phyloP scores from a whole-genome alignment of 441 rosid genomes.

The Pelargonium fulgidum region DNA sequence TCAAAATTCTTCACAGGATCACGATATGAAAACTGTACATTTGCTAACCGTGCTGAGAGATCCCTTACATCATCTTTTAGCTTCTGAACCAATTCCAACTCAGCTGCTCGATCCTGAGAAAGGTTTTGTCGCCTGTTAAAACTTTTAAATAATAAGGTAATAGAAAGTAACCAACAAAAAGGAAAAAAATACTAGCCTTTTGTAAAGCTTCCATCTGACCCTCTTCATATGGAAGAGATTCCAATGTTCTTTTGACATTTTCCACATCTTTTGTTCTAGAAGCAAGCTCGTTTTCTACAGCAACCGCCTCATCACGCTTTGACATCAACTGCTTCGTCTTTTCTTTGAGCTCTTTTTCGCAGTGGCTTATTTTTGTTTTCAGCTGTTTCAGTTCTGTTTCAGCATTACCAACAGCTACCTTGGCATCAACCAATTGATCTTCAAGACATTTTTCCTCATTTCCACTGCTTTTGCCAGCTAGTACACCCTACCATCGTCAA shows the following conservation, averaged over 20 bases:
- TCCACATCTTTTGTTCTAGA: constrained; percentile 63
- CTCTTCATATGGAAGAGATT: constrained; percentile 59
- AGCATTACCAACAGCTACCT: constrained; percentile 77
- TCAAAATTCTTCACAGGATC: constrained; percentile 89
- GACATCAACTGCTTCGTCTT: constrained; percentile 60
- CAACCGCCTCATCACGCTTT: constrained; percentile 71
- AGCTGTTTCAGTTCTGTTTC: constrained; percentile 84
- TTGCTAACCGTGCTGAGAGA: constrained; percentile 65
- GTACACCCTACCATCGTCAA: constrained; percentile 52
- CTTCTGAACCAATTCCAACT: constrained; percentile 62
- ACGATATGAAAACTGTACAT: constrained; percentile 73
- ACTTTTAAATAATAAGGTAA: constrained; percentile 10
- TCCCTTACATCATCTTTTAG: constrained; percentile 67
- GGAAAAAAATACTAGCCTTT: constrained; percentile 44
- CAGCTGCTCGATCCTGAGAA: constrained; percentile 65
- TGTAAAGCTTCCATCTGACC: constrained; percentile 87
- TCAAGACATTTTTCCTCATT: constrained; percentile 95
- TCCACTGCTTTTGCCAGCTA: constrained; percentile 93
- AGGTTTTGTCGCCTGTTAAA: constrained; percentile 16
- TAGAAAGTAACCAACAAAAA: constrained; percentile 9
- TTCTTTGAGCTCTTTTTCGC: constrained; percentile 79
- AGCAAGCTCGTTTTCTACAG: constrained; percentile 67
- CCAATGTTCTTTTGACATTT: constrained; percentile 44
- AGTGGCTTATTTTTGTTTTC: constrained; percentile 76
- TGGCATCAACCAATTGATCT: constrained; percentile 92